Percentiles rank a stretch among this genome's conserved stretches.
These are phyloP conservation scores for Smithsoniella earleae DNA, from an alignment of 163 green algal genomes.

Conservation along the genomic window DNA sequence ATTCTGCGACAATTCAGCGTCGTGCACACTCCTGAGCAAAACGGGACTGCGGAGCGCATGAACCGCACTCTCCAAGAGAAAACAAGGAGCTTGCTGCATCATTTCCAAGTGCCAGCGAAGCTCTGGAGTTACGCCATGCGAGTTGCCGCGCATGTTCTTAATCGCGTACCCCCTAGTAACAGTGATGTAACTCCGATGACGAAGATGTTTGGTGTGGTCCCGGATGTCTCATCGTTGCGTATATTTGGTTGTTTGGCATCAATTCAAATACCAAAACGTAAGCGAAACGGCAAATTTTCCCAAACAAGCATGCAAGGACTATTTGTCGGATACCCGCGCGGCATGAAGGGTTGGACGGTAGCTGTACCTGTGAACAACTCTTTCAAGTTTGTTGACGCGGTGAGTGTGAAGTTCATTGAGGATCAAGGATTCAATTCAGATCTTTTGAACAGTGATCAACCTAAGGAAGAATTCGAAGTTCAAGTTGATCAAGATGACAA, in stretches of 20 bases:
- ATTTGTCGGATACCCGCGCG: constrained; percentile 34
- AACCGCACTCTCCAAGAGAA: constrained; percentile 38
- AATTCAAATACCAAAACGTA: constrained; percentile 23
- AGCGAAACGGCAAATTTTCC: constrained; percentile 33
- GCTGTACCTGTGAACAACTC: not conserved
- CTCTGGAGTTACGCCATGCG: constrained; percentile 37
- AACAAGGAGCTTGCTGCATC: constrained; percentile 30
- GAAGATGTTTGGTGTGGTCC: constrained; percentile 29
- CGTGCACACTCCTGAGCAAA: constrained; percentile 43
- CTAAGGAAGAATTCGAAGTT: not conserved
- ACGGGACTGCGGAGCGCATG: constrained; percentile 40
- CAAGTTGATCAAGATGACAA: not conserved
- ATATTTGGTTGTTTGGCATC: constrained; percentile 35
- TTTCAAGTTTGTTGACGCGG: not conserved
- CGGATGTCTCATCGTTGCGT: constrained; percentile 31
- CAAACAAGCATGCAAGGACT: not conserved
- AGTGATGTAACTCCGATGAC: constrained; percentile 26
- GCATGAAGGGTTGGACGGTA: constrained; percentile 23
- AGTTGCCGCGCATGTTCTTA: constrained; percentile 32
- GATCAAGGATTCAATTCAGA: not conserved
- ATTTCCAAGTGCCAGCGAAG: constrained; percentile 1
- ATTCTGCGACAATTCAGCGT: constrained; percentile 34
- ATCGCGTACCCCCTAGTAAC: constrained; percentile 27
- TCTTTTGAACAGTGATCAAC: not conserved
- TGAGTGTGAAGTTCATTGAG: not conserved